Percentiles rank a stretch among this genome's conserved stretches.
Evolutionary conservation across 2,329 filamentous ascomycete genomes (phyloP).

Genomic region (Lachnellula subtilissima): DNA sequence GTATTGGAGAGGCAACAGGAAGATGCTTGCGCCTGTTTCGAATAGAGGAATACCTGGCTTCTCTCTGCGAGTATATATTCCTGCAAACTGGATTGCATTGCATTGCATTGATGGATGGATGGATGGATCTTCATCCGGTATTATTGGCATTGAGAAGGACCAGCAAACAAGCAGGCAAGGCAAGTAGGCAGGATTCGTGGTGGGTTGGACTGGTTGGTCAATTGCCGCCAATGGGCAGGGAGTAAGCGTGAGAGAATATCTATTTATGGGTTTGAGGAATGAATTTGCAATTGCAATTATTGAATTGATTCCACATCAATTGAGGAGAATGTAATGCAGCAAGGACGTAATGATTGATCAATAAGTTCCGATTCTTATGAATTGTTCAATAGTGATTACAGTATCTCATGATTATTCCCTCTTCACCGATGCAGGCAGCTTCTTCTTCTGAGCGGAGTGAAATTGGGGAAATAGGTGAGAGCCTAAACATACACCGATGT

Average conservation of each 20-base stretch:
- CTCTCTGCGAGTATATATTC: no score
- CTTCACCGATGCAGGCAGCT: no score
- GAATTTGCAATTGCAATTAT: neutral
- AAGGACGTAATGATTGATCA: no score
- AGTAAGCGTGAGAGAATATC: neutral
- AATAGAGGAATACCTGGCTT: neutral
- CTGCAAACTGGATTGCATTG: neutral
- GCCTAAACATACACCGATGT: no score
- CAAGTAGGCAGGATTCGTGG: neutral
- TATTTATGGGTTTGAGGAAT: neutral
- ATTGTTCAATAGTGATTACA: no score
- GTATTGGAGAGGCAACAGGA: neutral
- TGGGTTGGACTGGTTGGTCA: neutral
- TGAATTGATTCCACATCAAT: neutral
- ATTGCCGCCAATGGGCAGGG: neutral
- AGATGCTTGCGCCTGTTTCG: neutral
- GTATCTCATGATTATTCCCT: no score
- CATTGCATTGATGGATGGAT: neutral
- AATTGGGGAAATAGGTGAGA: no score
- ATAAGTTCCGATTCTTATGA: no score
- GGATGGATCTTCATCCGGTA: neutral
- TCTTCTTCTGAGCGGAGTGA: no score
- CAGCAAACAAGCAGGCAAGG: neutral
- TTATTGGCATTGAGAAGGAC: neutral
- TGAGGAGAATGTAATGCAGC: neutral